Conservation (phyloP, 2,329 filamentous ascomycete genomes). For the Ophiostoma tasmaniense region DNA sequence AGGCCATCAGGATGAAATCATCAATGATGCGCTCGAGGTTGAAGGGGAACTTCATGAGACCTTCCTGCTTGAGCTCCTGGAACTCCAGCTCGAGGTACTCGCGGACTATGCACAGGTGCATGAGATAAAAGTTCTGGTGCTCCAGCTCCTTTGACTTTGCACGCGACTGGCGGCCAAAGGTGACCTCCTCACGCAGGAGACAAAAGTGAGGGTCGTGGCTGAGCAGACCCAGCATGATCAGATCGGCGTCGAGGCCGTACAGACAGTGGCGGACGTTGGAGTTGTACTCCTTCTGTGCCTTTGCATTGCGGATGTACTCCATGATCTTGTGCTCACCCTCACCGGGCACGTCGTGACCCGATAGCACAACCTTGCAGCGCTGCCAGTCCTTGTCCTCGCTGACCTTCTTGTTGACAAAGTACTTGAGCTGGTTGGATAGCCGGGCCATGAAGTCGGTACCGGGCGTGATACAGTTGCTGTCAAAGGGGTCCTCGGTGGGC, state of each 20-base stretch:
- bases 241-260: conserved; percentile 91
- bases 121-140: conserved; percentile 96
- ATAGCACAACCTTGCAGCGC: conserved; percentile 89
- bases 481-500: conserved; percentile 90
- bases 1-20: conserved; percentile 98
- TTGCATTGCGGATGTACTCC: conserved; percentile 98
- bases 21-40: conserved; percentile 96
- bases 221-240: conserved; percentile 96
- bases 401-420: conserved; percentile 98
- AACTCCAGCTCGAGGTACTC: conserved; percentile 97
- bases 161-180: conserved; percentile 81
- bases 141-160: conserved; percentile 92
- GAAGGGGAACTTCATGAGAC: conserved; percentile 65
- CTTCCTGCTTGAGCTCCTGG: conserved; percentile 74
- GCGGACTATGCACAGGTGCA: conserved; percentile 94
- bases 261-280: conserved; percentile 92
- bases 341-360: conserved; percentile 93
- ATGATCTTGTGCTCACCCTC: conserved; percentile 99
- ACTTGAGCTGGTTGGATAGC: conserved; percentile 85
- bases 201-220: conserved; percentile 99
- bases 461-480: conserved; percentile 98
- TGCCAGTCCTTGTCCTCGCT: conserved; percentile 97
- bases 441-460: conserved; percentile 97
- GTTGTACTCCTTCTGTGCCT: conserved; percentile 88
- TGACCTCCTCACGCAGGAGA: conserved; percentile 92